Base-by-base conservation (phyloP, 768 basidiomycete genomes). In the Mycena metata region DNA sequence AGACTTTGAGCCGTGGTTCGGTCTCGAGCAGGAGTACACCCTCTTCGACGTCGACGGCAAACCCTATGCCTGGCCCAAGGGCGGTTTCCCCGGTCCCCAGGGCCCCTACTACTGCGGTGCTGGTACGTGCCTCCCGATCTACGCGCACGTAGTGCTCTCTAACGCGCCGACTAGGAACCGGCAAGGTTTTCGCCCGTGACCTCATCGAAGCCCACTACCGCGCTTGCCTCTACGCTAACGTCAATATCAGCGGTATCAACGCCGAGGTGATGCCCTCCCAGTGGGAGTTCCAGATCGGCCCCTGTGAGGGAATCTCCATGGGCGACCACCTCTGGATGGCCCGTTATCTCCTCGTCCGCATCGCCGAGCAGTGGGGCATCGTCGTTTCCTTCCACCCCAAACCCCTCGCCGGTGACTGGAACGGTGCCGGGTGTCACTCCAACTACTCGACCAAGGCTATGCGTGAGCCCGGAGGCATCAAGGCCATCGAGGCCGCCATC, bases 221-320 rank as follows among this genome's bases (percentile, higher is more conserved):
- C 71, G 94, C 95, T 65, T 98, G 96, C 80, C 89, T 97, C 60
- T 96, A 97, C 79, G 83, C 96, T 63, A 96, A 96, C 73, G 88
- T 99, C 83, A 96, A 96, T 85, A 99, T 99, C 84, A 96, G 94
- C 73, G 98, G 98, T 78, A 98, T 99, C 85, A 99, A 99, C 80
- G 97, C 97, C 68, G 98, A 99, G 83, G 97, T 99, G 69, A 99
- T 99, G 97, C 97, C 98, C 17, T 91, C 96, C 63, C 98, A 99
- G 81, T 99, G 98, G 98, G 98, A 99, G 84, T 99, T 97, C 93
- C 98, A 99, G 82, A 96, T 99, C 74, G 97, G 98, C 60, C 98
- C 98, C 35, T 99, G 97, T 76, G 93, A 94, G 79, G 98, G 98
- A 61, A 98, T 99, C 80, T 86, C 92, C 67, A 97, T 99, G 96